Evolutionary conservation across 208 protist genomes (phyloP), one percentile per base, ranked within the genome.

Genomic region (Trypanosoma cruzi): DNA sequence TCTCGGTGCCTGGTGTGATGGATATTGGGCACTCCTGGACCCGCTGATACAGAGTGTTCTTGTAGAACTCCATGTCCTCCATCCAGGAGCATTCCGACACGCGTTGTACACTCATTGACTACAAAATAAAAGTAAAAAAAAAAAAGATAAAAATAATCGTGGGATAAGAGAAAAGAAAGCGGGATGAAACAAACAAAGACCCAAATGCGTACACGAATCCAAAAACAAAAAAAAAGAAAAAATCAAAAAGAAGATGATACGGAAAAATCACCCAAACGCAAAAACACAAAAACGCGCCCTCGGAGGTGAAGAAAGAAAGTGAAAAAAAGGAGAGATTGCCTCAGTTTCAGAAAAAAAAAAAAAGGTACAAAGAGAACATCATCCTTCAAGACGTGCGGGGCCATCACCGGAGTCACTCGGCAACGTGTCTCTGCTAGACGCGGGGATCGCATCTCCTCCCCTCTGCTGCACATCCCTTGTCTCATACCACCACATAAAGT

Each of bases 401-500:
- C 36, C 49, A 20, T 56, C 5, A 22, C 57, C 44, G 11, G 46
- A 13, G 29, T 28, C 55, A 40, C 7, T 22, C 56, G 60, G 2
- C 11, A 50, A 48, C 14, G 11, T 32, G 26, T 42, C 58, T 13
- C 54, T 71, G 18, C 66, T 64, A 28, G 68, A 66, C 28, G 54
- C 74, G 0, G 85, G 83, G 62, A 93, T 73, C 48, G 84, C 66
- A 11, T 71, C 49, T 6, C n/a, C 55, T 22, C 28, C 54, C 50
- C 37, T 61, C 26, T 46, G 49, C 24, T 61, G 68, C 28, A 67
- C 67, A 53, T 93, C 88, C 26, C 73, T 80, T 49, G 81, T 89
- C 75, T 97, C 92, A 67, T 97, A 97, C 90, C 92, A 97, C 92
- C 92, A 97, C 92, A 97, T 97, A 66, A 97, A 97, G 68, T 97